Evolutionary conservation across 805 yeast species (phyloP).

Genomic region (Isabelozyma heimii): DNA sequence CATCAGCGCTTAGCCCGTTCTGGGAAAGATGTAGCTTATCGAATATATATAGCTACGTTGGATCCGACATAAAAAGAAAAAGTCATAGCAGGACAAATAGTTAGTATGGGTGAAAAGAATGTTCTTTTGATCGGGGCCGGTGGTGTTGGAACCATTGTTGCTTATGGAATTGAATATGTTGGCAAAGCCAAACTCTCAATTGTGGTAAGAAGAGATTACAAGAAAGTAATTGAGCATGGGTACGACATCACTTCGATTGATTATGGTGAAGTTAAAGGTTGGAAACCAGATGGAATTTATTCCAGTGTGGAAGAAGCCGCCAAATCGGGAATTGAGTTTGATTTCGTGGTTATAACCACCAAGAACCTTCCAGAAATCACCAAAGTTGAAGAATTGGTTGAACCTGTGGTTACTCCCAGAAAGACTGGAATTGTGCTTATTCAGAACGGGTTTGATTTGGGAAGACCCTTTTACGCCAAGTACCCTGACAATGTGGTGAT

Average conservation of each 20-base stretch:
- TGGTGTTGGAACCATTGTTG: constrained; percentile 74
- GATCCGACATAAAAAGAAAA: background rate
- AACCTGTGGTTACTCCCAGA: constrained; percentile 44
- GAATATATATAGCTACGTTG: background rate
- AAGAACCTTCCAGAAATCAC: constrained; percentile 66
- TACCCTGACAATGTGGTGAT: constrained; percentile 52
- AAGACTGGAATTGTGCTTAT: constrained; percentile 52
- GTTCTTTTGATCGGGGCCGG: constrained; percentile 70
- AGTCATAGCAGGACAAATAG: background rate
- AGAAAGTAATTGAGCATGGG: constrained; percentile 49
- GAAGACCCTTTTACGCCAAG: constrained; percentile 48
- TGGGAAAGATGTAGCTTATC: background rate
- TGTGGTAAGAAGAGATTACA: constrained; percentile 66
- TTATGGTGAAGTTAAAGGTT: constrained; percentile 53
- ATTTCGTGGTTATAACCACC: constrained; percentile 58
- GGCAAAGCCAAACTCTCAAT: constrained; percentile 53
- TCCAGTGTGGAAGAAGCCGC: constrained; percentile 46
- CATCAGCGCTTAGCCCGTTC: background rate
- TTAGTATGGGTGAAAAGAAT: constrained; percentile 2
- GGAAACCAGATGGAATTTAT: constrained; percentile 52
- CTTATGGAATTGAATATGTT: constrained; percentile 50
- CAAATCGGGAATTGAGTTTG: constrained; percentile 33
- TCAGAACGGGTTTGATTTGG: constrained; percentile 68
- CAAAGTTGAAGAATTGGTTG: constrained; percentile 49
- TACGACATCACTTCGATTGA: constrained; percentile 59